Base-by-base conservation (phyloP, 106 monocot species). In the Apostasia shenzhenica region DNA sequence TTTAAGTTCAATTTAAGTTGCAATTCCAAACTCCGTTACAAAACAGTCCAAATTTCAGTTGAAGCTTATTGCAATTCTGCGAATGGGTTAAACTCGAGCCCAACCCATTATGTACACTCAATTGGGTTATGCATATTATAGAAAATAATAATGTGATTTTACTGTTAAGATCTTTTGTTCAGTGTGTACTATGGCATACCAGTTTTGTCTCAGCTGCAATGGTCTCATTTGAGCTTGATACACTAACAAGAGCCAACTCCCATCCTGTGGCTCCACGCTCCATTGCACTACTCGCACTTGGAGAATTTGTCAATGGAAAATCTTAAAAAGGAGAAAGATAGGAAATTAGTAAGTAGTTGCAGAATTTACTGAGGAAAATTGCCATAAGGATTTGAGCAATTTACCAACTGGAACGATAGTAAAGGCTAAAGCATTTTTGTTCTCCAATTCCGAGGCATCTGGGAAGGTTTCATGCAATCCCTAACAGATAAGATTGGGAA, bases 361-460 rank as follows among this genome's bases (percentile, higher is more conserved):
- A 48, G 41, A 8, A 43, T 40, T 3, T 53, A 52, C 46, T 67
- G 8, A 1, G 55, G 12, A 4, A 5, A 52, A 56, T 11, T 0
- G 41, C 5, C 6, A 26, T 26, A 26, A 9, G 14, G 6, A 7
- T 3, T 6, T 14, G 41, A 70, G 71, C 38, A 76, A 67, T 69
- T 74, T 85, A 95, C 95, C 95, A 79, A 89, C 65, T 63, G 95
- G 88, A 71, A 95, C 88, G 59, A 95, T 95, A 14, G 95, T 86
- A 62, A 95, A 86, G 61, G 95, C 95, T 72, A 92, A 75, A 44
- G 91, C 88, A 82, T 95, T 95, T 69, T 83, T 75, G 57, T 78
- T 86, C 44, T 95, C 95, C 59, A 91, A 48, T 49, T 91, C 91
- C 49, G 86, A 61, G 54, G 83, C 78, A 48, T 47, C 65, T 48